Evolutionary conservation across 2,329 filamentous ascomycete species (phyloP).

Genomic region (Stagonosporopsis vannaccii): DNA sequence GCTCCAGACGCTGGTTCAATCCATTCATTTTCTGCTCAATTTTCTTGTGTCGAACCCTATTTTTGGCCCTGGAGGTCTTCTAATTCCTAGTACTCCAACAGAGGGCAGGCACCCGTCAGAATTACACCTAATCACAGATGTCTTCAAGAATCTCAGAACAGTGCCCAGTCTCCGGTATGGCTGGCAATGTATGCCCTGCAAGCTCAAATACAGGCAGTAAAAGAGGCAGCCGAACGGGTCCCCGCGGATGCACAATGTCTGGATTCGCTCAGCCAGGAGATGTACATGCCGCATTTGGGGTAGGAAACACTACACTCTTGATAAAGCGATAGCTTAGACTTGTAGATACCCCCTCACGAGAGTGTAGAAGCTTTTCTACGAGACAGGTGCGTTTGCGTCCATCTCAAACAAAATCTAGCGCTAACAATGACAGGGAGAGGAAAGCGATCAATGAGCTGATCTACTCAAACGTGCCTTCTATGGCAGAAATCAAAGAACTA

Average conservation of each 20-base stretch:
- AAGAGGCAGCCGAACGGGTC: constrained; percentile 24
- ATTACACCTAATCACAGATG: constrained; percentile 20
- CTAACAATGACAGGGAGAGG: constrained; percentile 26
- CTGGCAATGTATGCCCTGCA: constrained; percentile 24
- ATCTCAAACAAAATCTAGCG: neutral
- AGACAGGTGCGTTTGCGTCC: constrained; percentile 22
- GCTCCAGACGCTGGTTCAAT: neutral
- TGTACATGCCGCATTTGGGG: constrained; percentile 32
- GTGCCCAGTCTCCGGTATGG: constrained; percentile 31
- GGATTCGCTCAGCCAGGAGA: constrained; percentile 35
- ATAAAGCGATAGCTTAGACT: neutral
- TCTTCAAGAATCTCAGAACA: constrained; percentile 22
- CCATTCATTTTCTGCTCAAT: neutral
- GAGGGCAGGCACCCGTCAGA: constrained; percentile 3
- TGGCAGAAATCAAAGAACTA: constrained; percentile 35
- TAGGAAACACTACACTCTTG: constrained; percentile 4
- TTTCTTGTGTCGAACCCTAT: neutral
- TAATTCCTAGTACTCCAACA: constrained; percentile 2
- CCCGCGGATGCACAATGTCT: constrained; percentile 36
- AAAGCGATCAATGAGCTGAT: constrained; percentile 38
- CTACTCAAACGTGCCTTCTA: constrained; percentile 35
- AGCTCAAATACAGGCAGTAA: constrained; percentile 22
- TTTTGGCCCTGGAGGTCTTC: constrained; percentile 1
- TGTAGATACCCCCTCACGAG: constrained; percentile 28
- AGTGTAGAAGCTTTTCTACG: constrained; percentile 34